Evolutionary conservation across 768 basidiomycete species (phyloP), one percentile per base, ranked within the genome.

Genomic region (Trametes coccinea): DNA sequence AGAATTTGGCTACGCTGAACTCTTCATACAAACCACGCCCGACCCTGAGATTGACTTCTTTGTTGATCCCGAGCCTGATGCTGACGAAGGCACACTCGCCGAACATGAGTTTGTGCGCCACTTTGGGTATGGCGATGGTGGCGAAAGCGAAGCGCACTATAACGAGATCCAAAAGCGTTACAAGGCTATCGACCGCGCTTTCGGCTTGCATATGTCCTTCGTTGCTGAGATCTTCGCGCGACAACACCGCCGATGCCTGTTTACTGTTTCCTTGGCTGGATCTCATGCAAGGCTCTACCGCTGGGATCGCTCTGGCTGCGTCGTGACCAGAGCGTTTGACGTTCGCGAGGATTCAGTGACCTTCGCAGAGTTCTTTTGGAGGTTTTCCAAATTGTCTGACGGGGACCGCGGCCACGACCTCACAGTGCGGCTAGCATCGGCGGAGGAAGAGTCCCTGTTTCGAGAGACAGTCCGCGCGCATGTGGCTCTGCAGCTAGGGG

Each of bases 241-340:
- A 11, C 76, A 76, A 55, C 68, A 71, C 43, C 73, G 76, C 6
- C 62, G 60, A 0, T 69, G 67, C 44, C 44, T 63, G 2, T 76
- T 77, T 64, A 62, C 71, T 1, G 43, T 77, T 41, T 67, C 64
- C 33, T 61, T 78, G 34, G 65, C 50, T 33, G 68, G 69, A 37
- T 63, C 66, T 1, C 53, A 54, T n/a, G 73, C 66, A 17, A 71
- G 75, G 3, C 53, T 78, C 39, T 66, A 78, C 31, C 67, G 71
- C 2, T 67, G 69, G 61, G 77, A 78, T 56, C 69, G 76, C 2
- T 59, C 73, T 3, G 77, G 74, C 5, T 67, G 62, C 2, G 62
- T 77, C 13, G 72, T 75, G 6, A 66, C 75, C 0, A 56, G 57
- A 27, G 30, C 53, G 0, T 74, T 77, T 63, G 61, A 73, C 51